Evolutionary conservation across 345 rosid genomes (phyloP).

Genomic region (Camelina sativa): DNA sequence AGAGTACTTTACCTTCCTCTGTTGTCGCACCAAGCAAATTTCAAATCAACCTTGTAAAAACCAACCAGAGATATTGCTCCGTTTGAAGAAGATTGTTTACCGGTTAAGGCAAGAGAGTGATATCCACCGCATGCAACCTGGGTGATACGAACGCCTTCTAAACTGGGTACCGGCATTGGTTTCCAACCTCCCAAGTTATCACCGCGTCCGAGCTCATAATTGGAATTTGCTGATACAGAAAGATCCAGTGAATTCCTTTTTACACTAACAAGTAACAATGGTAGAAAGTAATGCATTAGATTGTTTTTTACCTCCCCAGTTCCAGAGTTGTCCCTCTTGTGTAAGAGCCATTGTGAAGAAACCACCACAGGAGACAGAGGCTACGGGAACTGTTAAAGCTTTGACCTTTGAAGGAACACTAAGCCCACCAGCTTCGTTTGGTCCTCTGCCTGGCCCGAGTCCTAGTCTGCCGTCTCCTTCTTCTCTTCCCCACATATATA

Average conservation of each 20-base stretch:
- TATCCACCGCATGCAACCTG: slow-evolving; percentile 93
- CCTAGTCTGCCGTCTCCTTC: slow-evolving; percentile 98
- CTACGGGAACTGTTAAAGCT: slow-evolving; percentile 64
- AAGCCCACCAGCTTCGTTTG: slow-evolving; percentile 90
- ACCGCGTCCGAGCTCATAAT: slow-evolving; percentile 93
- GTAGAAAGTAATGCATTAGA: not conserved
- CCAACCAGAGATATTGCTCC: slow-evolving; percentile 2
- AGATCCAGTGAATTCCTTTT: slow-evolving; percentile 10
- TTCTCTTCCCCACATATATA: slow-evolving; percentile 93
- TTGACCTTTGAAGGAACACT: slow-evolving; percentile 86
- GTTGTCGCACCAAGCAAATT: slow-evolving; percentile 39
- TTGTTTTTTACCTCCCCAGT: slow-evolving; percentile 75
- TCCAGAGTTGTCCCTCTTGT: slow-evolving; percentile 83
- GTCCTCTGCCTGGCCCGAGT: slow-evolving; percentile 89
- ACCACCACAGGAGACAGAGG: slow-evolving; percentile 89
- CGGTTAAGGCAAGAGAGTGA: slow-evolving; percentile 89
- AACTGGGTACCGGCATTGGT: slow-evolving; percentile 73
- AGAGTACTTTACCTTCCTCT: slow-evolving; percentile 86
- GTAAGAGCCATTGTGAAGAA: slow-evolving; percentile 84
- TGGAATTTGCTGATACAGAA: slow-evolving; percentile 68
- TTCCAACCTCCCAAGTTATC: slow-evolving; percentile 84
- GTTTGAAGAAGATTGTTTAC: slow-evolving; percentile 48
- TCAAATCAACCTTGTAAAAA: slow-evolving; percentile 3
- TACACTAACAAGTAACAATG: not conserved
- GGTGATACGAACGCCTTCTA: slow-evolving; percentile 56